Evolutionary conservation across 257 asterid species (phyloP), one percentile per base, ranked within the genome.

Genomic region (Nicotiana sylvestris): DNA sequence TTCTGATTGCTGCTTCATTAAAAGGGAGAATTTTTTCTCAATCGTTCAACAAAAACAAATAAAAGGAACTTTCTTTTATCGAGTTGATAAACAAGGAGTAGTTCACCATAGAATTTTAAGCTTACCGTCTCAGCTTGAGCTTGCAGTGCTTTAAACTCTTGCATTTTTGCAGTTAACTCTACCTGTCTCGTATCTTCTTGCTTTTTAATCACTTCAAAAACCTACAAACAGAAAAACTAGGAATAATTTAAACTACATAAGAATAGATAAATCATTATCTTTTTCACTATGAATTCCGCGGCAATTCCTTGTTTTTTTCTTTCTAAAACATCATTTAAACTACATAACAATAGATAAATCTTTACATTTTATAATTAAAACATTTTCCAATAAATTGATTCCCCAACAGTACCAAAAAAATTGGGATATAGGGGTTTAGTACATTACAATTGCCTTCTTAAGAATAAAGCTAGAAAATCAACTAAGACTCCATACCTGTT

Each of bases 81-180:
- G 16, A 29, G 10, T 49, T 29, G 10, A 76, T 51, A 76, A 27
- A 27, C 25, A 76, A 51, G 4, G 64, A 4, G 5, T 33, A 27
- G 16, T 27, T 27, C 4, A 13, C 60, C 60, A 12, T 13, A 49
- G 56, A 68, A 56, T 65, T 68, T 39, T 64, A 85, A 82, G 84
- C 96, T 89, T 88, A 96, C 99, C 64, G 84, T 79, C 86, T 96
- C 98, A 57, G 92, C 90, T 84, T 96, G 97, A 51, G 96, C 92
- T 89, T 90, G 95, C 87, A 87, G n/a, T 81, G 93, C 92, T 89
- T 93, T 94, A 85, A 91, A 92, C 87, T 94, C 98, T 16, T 89
- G 90, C 55, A 85, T 65, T 86, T 87, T 93, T 6, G 92, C 84
- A 32, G 90, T 62, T 62, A 86, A 86, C 82, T 94, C 97, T 51